A percentile compares a stretch with the other conserved stretches of the same genome.
These are phyloP conservation scores for Acanthamoeba triangularis DNA, from an alignment of 208 protist genomes.

Conservation along the genomic window DNA sequence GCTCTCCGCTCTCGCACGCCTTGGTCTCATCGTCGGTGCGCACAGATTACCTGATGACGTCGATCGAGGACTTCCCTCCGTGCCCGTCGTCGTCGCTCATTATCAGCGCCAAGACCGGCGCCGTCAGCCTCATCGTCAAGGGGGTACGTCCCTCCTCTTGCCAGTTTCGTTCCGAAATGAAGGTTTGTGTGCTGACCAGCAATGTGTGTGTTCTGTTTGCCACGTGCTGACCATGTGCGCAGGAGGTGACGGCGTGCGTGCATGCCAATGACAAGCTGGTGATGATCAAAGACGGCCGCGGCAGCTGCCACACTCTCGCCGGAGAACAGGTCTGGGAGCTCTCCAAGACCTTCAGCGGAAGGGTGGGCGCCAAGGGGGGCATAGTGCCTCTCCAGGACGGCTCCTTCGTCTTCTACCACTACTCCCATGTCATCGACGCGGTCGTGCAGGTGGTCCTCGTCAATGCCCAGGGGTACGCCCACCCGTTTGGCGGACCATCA, in stretches of 20 bases:
- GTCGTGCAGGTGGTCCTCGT: conserved; percentile 32
- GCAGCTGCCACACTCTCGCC: neutral
- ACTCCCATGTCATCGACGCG: neutral
- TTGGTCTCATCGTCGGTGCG: neutral
- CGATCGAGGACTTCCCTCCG: neutral
- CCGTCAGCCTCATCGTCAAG: neutral
- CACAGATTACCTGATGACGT: conserved; percentile 1
- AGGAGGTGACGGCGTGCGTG: conserved; percentile 12
- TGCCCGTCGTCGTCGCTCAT: conserved; percentile 11
- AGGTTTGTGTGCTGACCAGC: neutral
- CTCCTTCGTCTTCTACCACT: conserved; percentile 49
- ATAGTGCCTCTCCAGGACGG: conserved; percentile 23
- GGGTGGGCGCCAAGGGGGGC: neutral
- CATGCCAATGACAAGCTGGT: conserved; percentile 38
- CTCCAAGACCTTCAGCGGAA: neutral
- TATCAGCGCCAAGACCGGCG: neutral
- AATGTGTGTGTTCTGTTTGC: neutral
- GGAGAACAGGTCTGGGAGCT: conserved; percentile 1
- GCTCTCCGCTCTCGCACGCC: neutral
- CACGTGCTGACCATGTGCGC: neutral
- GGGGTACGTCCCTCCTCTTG: neutral
- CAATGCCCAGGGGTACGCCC: neutral
- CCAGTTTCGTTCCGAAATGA: neutral
- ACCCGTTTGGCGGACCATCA: neutral
- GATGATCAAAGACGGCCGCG: conserved; percentile 39